Conservation (phyloP, 2,329 filamentous ascomycete species). For the Ceratocystis cacaofunesta region DNA sequence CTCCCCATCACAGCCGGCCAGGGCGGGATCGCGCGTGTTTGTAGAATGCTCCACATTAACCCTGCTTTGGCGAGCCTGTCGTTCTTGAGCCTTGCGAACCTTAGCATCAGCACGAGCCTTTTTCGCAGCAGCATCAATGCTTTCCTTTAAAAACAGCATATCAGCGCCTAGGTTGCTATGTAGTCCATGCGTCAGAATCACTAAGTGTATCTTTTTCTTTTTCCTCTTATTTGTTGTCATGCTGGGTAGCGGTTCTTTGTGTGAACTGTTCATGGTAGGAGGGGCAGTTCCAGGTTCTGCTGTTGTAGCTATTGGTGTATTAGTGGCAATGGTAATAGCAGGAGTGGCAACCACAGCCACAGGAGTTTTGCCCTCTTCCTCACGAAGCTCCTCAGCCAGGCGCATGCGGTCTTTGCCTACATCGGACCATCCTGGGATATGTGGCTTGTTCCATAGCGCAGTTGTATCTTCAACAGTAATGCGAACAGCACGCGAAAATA, state of each 20-base stretch:
- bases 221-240: conserved; percentile 28
- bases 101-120: conserved; percentile 58
- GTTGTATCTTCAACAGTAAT: conserved; percentile 77
- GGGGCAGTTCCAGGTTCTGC: conserved; percentile 9
- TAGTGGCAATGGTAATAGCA: background rate
- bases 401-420: conserved; percentile 22
- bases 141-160: conserved; percentile 95
- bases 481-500: conserved; percentile 69
- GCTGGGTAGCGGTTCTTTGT: background rate
- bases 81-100: conserved; percentile 39
- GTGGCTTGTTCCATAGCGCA: conserved; percentile 83
- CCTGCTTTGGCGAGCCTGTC: conserved; percentile 22
- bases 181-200: conserved; percentile 82
- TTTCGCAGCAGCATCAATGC: conserved; percentile 70
- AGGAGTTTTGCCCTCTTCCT: conserved; percentile 6
- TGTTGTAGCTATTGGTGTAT: background rate
- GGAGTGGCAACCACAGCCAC: conserved; percentile 4
- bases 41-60: background rate
- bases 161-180: conserved; percentile 93
- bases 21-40: background rate
- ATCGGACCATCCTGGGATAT: conserved; percentile 52
- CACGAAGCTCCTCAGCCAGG: conserved; percentile 16
- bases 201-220: conserved; percentile 72
- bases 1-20: background rate
- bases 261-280: conserved; percentile 20